phyloP scores from a whole-genome alignment of 257 asterid species.

The Solanum chilense region DNA sequence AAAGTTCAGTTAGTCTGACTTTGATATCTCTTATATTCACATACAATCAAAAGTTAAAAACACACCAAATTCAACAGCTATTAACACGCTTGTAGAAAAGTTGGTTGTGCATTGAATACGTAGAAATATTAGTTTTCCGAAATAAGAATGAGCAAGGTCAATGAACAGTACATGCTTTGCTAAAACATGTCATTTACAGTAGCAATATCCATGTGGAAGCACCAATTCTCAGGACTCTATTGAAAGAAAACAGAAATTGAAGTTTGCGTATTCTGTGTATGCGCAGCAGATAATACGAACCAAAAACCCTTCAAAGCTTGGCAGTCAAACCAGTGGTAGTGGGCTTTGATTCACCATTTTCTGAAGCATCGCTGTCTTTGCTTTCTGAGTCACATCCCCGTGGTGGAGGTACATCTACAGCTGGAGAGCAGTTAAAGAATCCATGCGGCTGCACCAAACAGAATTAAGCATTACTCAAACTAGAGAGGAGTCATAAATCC shows the following conservation, averaged over 20 bases:
- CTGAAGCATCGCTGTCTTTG: slow-evolving; percentile 62
- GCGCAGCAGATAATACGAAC: neutral
- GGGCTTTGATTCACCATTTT: slow-evolving; percentile 34
- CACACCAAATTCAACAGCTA: neutral
- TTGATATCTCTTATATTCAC: neutral
- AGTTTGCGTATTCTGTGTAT: neutral
- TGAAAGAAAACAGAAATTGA: neutral
- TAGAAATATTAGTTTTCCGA: neutral
- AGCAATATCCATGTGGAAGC: neutral
- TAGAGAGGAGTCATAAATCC: neutral
- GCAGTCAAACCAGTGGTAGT: slow-evolving; percentile 37
- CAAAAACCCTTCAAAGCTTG: slow-evolving; percentile 29
- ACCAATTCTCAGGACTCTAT: neutral
- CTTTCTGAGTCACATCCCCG: slow-evolving; percentile 49
- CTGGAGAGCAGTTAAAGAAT: slow-evolving; percentile 94
- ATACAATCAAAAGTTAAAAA: neutral
- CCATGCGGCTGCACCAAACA: slow-evolving; percentile 78
- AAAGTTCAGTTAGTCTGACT: neutral
- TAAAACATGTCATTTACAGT: neutral
- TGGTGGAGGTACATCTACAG: slow-evolving; percentile 86
- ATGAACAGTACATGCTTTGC: neutral
- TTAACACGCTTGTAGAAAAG: neutral
- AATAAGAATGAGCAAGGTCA: neutral
- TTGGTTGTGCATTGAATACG: neutral
- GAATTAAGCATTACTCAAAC: neutral